Evolutionary conservation across 1,284 basidiomycete species (phyloP).

Genomic region (Trichosporon faecale): DNA sequence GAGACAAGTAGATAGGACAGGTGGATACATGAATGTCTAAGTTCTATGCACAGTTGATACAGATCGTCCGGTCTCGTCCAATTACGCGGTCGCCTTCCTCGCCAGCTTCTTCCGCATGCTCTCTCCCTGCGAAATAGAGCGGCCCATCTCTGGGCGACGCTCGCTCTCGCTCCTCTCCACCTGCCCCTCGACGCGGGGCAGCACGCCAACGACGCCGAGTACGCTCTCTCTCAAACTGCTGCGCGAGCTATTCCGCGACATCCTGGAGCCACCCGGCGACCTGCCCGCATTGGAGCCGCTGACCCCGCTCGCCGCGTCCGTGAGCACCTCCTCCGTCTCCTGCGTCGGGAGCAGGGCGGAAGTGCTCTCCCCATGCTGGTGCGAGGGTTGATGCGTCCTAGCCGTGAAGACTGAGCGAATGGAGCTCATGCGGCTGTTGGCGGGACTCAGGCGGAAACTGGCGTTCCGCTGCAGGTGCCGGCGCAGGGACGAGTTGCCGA

Average conservation of each 20-base stretch:
- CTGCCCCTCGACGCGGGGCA: background rate
- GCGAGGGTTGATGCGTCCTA: background rate
- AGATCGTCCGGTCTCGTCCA: background rate
- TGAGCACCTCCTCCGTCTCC: background rate
- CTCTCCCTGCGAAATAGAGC: background rate
- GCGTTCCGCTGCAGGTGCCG: background rate
- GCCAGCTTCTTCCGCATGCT: background rate
- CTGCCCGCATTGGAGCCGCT: background rate
- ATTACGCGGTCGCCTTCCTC: background rate
- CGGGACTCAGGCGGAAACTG: background rate
- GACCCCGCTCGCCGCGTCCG: background rate
- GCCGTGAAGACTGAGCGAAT: conserved; percentile 4
- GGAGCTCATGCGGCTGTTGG: background rate
- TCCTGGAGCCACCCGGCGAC: background rate
- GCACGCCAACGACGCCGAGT: background rate
- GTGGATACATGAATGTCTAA: background rate
- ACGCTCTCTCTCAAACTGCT: background rate
- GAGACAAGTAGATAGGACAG: background rate
- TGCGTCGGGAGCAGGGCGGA: background rate
- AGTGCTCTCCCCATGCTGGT: background rate
- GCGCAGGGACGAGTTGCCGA: background rate
- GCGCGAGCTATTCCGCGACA: background rate
- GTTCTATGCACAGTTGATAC: background rate
- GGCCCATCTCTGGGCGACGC: background rate
- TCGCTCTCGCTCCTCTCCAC: background rate